A percentile compares a stretch with the other conserved stretches of the same genome.
These are phyloP conservation scores for Aphanomyces invadans DNA, from an alignment of 352 stramenopile genomes.

Conservation along the genomic window DNA sequence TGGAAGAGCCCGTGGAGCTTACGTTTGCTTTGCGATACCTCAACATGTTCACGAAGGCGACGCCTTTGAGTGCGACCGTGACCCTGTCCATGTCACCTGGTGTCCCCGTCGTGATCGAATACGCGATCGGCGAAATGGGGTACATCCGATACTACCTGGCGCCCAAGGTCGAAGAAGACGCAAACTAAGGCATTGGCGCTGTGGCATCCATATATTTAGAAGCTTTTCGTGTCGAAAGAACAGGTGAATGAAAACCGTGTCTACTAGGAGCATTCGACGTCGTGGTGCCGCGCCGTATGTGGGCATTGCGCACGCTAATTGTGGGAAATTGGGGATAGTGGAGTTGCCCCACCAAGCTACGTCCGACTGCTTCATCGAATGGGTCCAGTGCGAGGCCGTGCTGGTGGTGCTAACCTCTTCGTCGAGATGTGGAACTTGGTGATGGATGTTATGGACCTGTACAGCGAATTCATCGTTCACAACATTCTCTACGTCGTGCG, in stretches of 20 bases:
- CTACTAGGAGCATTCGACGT: too few relatives aligned
- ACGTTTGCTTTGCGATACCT: conserved; percentile 99
- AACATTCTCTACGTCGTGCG: too few relatives aligned
- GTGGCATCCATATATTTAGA: conserved; percentile 20
- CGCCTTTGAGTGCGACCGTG: conserved; percentile 90
- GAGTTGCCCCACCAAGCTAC: too few relatives aligned
- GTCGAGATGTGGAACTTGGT: too few relatives aligned
- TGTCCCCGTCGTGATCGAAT: conserved; percentile 98
- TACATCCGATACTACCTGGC: conserved; percentile 99
- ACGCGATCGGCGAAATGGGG: conserved; percentile 95
- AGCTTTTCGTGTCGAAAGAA: conserved; percentile 10
- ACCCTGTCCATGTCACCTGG: conserved; percentile 97
- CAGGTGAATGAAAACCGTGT: conserved; percentile 3
- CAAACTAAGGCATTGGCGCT: conserved; percentile 43
- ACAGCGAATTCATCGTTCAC: too few relatives aligned
- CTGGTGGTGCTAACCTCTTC: too few relatives aligned
- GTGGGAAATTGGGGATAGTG: too few relatives aligned
- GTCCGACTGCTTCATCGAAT: too few relatives aligned
- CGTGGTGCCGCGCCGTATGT: too few relatives aligned
- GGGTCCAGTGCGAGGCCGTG: too few relatives aligned
- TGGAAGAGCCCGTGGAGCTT: conserved; percentile 98
- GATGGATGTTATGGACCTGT: too few relatives aligned
- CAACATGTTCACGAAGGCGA: conserved; percentile 99
- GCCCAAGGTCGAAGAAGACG: conserved; percentile 99
- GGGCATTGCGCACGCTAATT: too few relatives aligned